Percentiles rank a stretch among this genome's conserved stretches.
Evolutionary conservation across 768 basidiomycete genomes (phyloP).

Genomic region (Suillus paluster): DNA sequence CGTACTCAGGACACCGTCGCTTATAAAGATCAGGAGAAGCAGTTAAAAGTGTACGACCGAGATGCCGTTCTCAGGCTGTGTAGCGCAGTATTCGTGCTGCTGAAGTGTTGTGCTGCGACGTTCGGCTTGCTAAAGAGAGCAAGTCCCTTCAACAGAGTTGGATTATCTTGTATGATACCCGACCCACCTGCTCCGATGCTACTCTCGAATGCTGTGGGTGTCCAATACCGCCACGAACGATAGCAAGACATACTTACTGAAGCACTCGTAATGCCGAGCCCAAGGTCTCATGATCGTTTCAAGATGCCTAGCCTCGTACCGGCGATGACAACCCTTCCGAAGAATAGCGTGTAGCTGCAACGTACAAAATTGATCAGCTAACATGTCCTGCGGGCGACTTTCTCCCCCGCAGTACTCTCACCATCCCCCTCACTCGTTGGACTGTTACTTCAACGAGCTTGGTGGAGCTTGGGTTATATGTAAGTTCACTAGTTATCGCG

Average conservation of each 20-base stretch:
- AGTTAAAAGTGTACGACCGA: not conserved
- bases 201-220: not conserved
- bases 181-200: not conserved
- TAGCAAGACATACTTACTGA: not conserved
- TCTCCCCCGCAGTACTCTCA: not conserved
- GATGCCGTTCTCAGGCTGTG: not conserved
- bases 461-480: not conserved
- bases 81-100: not conserved
- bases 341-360: not conserved
- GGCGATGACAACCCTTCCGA: not conserved
- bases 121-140: no score
- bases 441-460: not conserved
- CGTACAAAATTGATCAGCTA: not conserved
- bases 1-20: not conserved
- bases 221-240: not conserved
- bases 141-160: no score
- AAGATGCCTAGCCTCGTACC: no score
- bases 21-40: not conserved
- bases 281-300: constrained; percentile 1
- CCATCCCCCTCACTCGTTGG: not conserved
- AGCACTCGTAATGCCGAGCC: not conserved
- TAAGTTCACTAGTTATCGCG: not conserved
- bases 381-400: not conserved
- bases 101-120: not conserved
- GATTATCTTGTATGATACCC: no score